Percentiles rank a stretch among this genome's conserved stretches.
Conservation (phyloP, 225 moss, liverwort and hornwort genomes). For the Neckera pumila region DNA sequence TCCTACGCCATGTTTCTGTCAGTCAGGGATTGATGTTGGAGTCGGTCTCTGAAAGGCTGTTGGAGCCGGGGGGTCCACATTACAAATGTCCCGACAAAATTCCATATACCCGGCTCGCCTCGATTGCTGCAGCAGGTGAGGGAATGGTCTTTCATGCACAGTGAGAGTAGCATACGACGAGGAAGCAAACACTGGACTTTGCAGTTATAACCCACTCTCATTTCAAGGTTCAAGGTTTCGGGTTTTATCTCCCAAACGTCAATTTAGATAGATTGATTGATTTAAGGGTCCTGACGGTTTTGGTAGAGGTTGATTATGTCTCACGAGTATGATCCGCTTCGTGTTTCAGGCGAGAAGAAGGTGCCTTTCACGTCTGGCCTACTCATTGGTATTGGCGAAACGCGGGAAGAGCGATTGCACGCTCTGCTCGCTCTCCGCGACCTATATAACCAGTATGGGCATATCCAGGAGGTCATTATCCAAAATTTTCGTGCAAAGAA, state of each 20-base stretch:
- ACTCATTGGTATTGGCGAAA: conserved; percentile 88
- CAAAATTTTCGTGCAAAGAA: conserved; percentile 81
- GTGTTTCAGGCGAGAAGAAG: conserved; percentile 59
- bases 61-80: conserved; percentile 74
- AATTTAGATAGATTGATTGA: background rate
- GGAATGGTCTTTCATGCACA: background rate
- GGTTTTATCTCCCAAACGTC: background rate
- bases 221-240: background rate
- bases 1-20: conserved; percentile 61
- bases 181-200: background rate
- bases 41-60: conserved; percentile 62
- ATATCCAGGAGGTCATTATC: conserved; percentile 89
- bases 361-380: conserved; percentile 84
- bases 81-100: conserved; percentile 79
- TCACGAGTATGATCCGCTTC: background rate
- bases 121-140: conserved; percentile 82
- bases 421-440: conserved; percentile 63
- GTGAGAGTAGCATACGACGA: background rate
- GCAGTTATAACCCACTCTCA: background rate
- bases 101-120: conserved; percentile 53
- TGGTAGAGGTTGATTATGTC: background rate
- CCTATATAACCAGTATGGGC: conserved; percentile 52
- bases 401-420: conserved; percentile 61
- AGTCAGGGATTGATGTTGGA: conserved; percentile 96
- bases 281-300: background rate